Base-by-base conservation (phyloP, 2,329 filamentous ascomycete genomes). In the Alternaria sp. region DNA sequence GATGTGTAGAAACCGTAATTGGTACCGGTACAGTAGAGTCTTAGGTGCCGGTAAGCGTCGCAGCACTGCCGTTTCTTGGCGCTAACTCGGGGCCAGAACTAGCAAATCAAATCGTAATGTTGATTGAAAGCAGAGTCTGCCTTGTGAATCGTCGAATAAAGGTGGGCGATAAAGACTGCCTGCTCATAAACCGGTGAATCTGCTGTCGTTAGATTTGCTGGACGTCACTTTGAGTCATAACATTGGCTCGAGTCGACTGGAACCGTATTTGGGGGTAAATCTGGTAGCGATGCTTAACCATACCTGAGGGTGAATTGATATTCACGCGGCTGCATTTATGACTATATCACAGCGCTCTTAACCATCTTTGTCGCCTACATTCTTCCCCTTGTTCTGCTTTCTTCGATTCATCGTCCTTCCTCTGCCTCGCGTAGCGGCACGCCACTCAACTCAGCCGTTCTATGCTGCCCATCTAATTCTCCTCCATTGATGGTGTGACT, bases 381-480 rank as follows among this genome's bases (percentile, higher is more conserved):
- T 42, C 8, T 21, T 14, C 37, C 14, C 4, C 21, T 10, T 8
- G 11, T 4, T n/a, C 44, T 13, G 29, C 31, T 11, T 36, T 33
- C 8, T 17, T 36, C 3, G 7, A 11, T 9, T 34, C 31, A 48
- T 48, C 44, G 44, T 4, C 31, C 29, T 33, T 6, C 44, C 31
- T 24, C 44, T 26, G 5, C 44, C 24, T 46, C 40, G n/a, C 23
- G 28, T 4, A 45, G 4, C 14, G 9, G 3, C 24, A 21, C 26
- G 29, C 40, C 31, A 31, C 40, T 24, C 24, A 46, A 26, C 24
- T 54, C 51, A 1, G 40, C 51, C 10, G 31, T 28, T 26, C 13
- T 21, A 11, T 36, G 29, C 40, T 39, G 51, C 40, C 39, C 51
- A 17, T 54, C 51, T 2, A 54, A 31, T 26, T 54, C 51, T 7